Evolutionary conservation across 2,329 filamentous ascomycete genomes (phyloP).

Genomic region (Incumbomyces delicatus): DNA sequence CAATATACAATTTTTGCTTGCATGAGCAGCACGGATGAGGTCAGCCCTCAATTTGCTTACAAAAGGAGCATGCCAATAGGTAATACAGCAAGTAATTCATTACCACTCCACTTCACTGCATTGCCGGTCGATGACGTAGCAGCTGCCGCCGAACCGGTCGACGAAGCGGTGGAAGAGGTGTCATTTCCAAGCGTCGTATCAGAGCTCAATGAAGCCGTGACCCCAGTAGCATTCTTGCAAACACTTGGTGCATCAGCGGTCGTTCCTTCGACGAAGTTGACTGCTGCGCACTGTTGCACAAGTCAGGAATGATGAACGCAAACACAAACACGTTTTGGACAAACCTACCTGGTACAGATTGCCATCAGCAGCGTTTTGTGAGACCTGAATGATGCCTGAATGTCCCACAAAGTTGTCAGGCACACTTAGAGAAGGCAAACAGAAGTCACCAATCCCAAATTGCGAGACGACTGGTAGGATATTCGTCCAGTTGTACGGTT

Average conservation of each 20-base stretch:
- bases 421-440: constrained; percentile 46
- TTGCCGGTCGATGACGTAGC: neutral
- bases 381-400: constrained; percentile 12
- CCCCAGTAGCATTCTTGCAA: constrained; percentile 51
- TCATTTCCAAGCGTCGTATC: constrained; percentile 9
- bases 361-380: constrained; percentile 14
- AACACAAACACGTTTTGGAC: too few relatives aligned
- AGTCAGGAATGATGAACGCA: neutral
- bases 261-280: constrained; percentile 16
- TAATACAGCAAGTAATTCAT: neutral
- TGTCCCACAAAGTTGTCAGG: constrained; percentile 20
- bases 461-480: constrained; percentile 53
- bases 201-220: constrained; percentile 33
- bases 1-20: too few relatives aligned
- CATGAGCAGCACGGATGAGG: too few relatives aligned
- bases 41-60: neutral
- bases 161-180: constrained; percentile 7
- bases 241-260: constrained; percentile 24
- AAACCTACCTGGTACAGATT: constrained; percentile 14
- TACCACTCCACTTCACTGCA: neutral
- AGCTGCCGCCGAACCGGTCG: constrained; percentile 2
- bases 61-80: neutral
- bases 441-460: constrained; percentile 55
- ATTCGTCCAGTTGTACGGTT: constrained; percentile 57
- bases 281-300: constrained; percentile 14